A percentile compares a stretch with the other conserved stretches of the same genome.
phyloP scores from a whole-genome alignment of 805 yeast genomes.

The Lachancea nothofagi region DNA sequence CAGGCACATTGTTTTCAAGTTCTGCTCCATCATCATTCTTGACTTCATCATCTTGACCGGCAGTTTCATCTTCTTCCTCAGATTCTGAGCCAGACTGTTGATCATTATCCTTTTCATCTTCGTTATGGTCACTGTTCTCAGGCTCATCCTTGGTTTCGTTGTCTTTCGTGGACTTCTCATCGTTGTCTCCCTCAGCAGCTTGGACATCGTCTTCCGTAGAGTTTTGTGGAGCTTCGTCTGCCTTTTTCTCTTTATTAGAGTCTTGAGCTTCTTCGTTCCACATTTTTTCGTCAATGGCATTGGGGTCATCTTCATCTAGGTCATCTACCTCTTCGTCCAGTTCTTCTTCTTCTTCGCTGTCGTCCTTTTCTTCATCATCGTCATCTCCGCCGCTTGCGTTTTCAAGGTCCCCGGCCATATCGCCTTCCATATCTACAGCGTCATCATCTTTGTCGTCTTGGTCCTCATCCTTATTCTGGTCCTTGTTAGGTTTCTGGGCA shows the following conservation, averaged over 20 bases:
- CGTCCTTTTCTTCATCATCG: constrained; percentile 42
- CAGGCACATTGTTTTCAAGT: constrained; percentile 70
- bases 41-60: constrained; percentile 77
- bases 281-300: constrained; percentile 94
- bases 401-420: constrained; percentile 91
- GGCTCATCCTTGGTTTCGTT: constrained; percentile 33
- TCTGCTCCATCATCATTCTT: constrained; percentile 60
- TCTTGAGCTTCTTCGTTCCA: constrained; percentile 91
- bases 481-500: constrained; percentile 69
- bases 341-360: constrained; percentile 62
- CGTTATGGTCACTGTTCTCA: constrained; percentile 35
- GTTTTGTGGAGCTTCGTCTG: constrained; percentile 62
- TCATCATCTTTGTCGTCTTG: constrained; percentile 65
- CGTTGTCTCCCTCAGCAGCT: constrained; percentile 37
- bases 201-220: constrained; percentile 43
- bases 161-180: constrained; percentile 27
- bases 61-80: constrained; percentile 64
- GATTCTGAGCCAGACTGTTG: constrained; percentile 50
- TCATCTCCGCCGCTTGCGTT: constrained; percentile 67
- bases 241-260: constrained; percentile 72
- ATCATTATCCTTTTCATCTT: constrained; percentile 36
- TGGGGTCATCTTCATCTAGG: constrained; percentile 84
- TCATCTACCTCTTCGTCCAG: constrained; percentile 87
- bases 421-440: constrained; percentile 93
- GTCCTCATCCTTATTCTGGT: constrained; percentile 60